Evolutionary conservation across 1,284 basidiomycete genomes (phyloP), one percentile per base, ranked within the genome.

Genomic region (Apiotrichum montevideense): DNA sequence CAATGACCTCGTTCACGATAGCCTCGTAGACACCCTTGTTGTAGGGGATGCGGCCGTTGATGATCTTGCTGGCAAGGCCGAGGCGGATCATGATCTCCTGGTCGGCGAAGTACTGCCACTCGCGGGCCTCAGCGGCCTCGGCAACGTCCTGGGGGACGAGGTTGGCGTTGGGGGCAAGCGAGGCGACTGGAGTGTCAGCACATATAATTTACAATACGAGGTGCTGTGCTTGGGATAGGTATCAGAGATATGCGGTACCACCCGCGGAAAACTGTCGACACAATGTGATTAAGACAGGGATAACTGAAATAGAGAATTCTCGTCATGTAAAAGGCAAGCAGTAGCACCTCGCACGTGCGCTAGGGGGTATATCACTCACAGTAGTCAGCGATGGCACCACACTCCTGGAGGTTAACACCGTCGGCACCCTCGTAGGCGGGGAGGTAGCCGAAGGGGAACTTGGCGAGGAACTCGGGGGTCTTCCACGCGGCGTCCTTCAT

Each of bases 381-480:
- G 79, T 96, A 94, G 64, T 85, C 86, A 52, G 89, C 86, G 74
- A 98, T 92, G 57, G 91, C 85, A 59, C 80, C 76, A 55, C 82
- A 81, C 81, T 96, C 94, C 68, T 84, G 83, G 62, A 98, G 79
- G 81, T 91, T 84, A 55, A 71, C 65, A 59, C 91, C 92, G 74
- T 95, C 85, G 45, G 80, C 77, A 52, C 80, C 80, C 75, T 92
- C 88, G 57, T 89, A 84, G 40, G 86, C 86, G 44, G 95, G 94
- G 66, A 94, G 84, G 81, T 89, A 90, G 62, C 87, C 89, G 64
- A 84, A 81, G 46, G 88, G 86, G 79, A 90, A 92, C 76, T 91
- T 91, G 64, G 80, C 71, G 54, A 86, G 77, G 79, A 86, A 92
- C 60, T 87, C 88, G 64, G 83, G 83, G 74, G 85, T 86, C 82